Percentiles rank a stretch among this genome's conserved stretches.
Conservation (phyloP, 495 filamentous ascomycete genomes). For the Peziza echinospora region DNA sequence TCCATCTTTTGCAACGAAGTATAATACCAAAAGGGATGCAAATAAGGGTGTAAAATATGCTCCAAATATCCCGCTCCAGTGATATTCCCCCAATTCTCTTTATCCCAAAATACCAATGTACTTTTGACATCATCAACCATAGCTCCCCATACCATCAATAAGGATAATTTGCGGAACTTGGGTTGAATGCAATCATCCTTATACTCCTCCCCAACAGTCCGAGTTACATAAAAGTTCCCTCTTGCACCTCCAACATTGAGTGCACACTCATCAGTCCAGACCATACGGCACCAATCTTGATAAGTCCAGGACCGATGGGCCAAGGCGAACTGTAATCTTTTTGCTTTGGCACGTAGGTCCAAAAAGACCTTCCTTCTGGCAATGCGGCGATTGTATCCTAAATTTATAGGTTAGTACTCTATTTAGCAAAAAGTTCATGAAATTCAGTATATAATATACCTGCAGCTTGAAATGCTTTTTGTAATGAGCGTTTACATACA, state of each 20-base stretch:
- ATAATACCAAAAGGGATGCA: not conserved
- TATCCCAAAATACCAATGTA: not conserved
- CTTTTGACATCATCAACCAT: not conserved
- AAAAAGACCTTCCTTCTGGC: not conserved
- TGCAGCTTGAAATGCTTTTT: too few species aligned
- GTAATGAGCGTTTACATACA: too few species aligned
- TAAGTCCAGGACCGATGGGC: not conserved
- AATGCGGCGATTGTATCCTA: constrained; percentile 4
- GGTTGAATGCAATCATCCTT: not conserved
- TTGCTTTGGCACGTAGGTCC: not conserved
- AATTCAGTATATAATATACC: too few species aligned
- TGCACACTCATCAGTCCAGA: not conserved
- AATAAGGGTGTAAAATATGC: not conserved
- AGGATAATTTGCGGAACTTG: not conserved
- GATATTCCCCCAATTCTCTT: not conserved
- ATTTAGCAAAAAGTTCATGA: too few species aligned
- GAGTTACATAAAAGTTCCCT: not conserved
- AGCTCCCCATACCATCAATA: not conserved
- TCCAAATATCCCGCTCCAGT: not conserved
- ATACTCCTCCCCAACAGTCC: not conserved
- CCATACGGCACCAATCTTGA: not conserved
- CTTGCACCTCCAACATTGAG: not conserved
- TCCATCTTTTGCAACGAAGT: not conserved
- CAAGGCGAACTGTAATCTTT: not conserved
- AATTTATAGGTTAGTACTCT: too few species aligned